Percentiles rank a stretch among this genome's conserved stretches.
These are phyloP conservation scores for Gastrodia elata DNA, from an alignment of 106 monocot genomes.

Conservation along the genomic window DNA sequence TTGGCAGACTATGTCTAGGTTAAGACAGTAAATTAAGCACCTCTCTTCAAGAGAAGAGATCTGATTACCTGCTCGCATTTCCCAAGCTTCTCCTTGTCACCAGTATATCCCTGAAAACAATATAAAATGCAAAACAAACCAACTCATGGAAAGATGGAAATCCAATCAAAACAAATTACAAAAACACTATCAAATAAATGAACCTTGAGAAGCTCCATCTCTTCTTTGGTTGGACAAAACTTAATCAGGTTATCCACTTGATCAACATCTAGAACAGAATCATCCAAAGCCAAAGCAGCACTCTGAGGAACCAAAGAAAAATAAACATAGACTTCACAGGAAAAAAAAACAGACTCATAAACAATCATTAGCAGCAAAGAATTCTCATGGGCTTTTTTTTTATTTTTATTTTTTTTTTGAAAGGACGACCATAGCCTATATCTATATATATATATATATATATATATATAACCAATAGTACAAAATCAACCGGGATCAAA, in stretches of 20 bases:
- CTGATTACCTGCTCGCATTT: slow-evolving; percentile 14
- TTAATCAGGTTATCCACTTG: slow-evolving; percentile 28
- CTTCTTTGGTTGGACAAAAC: slow-evolving; percentile 30
- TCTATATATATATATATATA: too few relatives aligned
- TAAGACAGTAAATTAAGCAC: neutral
- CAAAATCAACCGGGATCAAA: too few relatives aligned
- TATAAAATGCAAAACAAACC: neutral
- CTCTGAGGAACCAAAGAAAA: slow-evolving; percentile 10
- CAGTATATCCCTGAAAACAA: slow-evolving; percentile 9
- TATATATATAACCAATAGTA: too few relatives aligned
- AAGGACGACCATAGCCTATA: too few relatives aligned
- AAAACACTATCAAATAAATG: slow-evolving; percentile 3
- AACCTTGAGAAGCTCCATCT: slow-evolving; percentile 31
- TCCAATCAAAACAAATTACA: neutral
- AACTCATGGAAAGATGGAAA: neutral
- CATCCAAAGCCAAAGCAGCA: slow-evolving; percentile 23
- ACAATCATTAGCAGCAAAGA: neutral
- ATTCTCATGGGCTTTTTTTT: too few relatives aligned
- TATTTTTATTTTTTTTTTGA: too few relatives aligned
- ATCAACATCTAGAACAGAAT: slow-evolving; percentile 20
- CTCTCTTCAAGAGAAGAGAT: neutral
- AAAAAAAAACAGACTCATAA: neutral
- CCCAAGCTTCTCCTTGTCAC: slow-evolving; percentile 13
- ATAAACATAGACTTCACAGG: neutral
- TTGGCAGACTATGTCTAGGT: neutral